Conservation (phyloP, 345 rosid species). For the Alliaria petiolata region DNA sequence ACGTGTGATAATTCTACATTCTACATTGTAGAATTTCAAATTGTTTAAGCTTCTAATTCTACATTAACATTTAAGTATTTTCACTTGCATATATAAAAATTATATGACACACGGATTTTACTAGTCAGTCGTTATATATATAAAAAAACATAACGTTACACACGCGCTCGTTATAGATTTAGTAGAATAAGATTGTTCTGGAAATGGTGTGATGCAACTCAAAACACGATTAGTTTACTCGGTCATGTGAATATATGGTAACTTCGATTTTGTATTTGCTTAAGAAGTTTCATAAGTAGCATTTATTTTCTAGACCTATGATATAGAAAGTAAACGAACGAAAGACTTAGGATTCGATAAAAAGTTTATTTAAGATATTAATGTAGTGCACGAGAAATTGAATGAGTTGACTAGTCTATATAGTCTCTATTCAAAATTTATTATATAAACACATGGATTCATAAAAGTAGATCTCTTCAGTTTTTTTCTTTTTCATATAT, state of each 20-base stretch:
- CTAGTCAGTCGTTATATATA: neutral
- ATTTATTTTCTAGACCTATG: constrained; percentile 9
- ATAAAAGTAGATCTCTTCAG: neutral
- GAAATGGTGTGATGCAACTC: constrained; percentile 5
- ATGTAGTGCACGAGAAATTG: constrained; percentile 28
- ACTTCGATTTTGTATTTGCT: neutral
- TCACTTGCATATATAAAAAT: neutral
- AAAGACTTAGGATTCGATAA: constrained; percentile 30
- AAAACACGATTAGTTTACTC: neutral
- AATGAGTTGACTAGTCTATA: constrained; percentile 26
- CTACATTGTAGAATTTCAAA: no score
- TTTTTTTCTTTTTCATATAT: neutral
- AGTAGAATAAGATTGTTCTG: neutral
- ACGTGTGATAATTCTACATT: no score
- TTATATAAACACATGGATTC: neutral
- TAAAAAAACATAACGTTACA: neutral
- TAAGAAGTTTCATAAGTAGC: constrained; percentile 18
- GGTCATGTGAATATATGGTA: constrained; percentile 7
- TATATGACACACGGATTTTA: constrained; percentile 1
- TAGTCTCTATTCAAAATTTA: neutral
- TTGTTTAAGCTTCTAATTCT: no score
- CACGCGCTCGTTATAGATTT: neutral
- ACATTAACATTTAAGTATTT: neutral
- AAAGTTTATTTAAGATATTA: neutral
- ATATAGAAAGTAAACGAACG: constrained; percentile 6